phyloP scores from a whole-genome alignment of 2,329 filamentous ascomycete species.

The Bimuria novae-zelandiae region DNA sequence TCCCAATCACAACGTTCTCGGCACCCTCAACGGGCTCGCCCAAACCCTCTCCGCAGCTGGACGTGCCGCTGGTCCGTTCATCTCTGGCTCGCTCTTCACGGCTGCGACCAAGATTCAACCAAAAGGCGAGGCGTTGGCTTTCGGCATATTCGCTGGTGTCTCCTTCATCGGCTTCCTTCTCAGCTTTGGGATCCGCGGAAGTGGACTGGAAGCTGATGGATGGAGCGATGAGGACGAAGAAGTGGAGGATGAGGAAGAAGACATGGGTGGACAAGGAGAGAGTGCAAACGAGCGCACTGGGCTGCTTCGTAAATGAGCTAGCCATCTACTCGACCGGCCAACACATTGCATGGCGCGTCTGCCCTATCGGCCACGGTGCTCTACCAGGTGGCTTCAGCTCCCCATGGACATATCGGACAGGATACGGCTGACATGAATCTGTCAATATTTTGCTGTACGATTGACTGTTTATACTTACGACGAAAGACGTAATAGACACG shows the following conservation, averaged over 20 bases:
- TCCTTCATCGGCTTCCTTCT: conserved; percentile 79
- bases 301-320: conserved; percentile 33
- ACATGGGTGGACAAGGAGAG: conserved; percentile 20
- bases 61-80: conserved; percentile 83
- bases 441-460: neutral
- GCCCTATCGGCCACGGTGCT: too few species aligned
- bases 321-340: neutral
- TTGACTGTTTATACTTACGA: neutral
- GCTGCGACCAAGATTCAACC: conserved; percentile 72
- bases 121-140: conserved; percentile 83
- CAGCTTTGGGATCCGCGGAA: conserved; percentile 76
- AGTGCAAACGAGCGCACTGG: conserved; percentile 34
- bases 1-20: conserved; percentile 81
- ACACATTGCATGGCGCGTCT: conserved; percentile 1
- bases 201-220: conserved; percentile 62
- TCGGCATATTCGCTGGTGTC: conserved; percentile 84
- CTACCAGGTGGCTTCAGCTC: neutral
- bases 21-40: conserved; percentile 88
- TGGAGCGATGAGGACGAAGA: conserved; percentile 50
- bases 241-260: conserved; percentile 37
- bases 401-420: neutral
- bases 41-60: conserved; percentile 93
- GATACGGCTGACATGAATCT: neutral
- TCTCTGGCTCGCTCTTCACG: conserved; percentile 86
- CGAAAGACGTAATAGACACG: neutral